These are phyloP conservation scores for Xylona heveae DNA, from an alignment of 495 filamentous ascomycete genomes.

Conservation along the genomic window DNA sequence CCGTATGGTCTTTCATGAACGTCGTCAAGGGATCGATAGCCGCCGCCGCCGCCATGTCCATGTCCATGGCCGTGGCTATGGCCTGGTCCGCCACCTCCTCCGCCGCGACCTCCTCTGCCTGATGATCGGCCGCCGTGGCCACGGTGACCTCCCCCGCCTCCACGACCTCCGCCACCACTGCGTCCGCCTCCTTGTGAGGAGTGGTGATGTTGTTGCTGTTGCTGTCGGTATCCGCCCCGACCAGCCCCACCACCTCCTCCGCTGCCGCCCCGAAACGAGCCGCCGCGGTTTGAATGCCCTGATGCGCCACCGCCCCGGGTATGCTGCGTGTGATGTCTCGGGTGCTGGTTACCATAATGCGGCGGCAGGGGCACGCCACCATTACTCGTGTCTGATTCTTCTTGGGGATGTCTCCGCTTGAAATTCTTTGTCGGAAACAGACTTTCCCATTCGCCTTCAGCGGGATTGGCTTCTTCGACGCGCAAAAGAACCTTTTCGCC, in stretches of 20 bases:
- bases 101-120: conserved; percentile 3
- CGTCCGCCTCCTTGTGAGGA: too few species aligned
- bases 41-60: conserved; percentile 1
- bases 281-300: conserved; percentile 1
- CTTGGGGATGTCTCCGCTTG: conserved; percentile 5
- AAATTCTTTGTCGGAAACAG: conserved; percentile 1
- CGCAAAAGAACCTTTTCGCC: conserved; percentile 70
- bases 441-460: conserved; percentile 16
- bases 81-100: not conserved
- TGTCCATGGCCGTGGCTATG: too few species aligned
- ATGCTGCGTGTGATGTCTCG: too few species aligned
- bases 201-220: too few species aligned
- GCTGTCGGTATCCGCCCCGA: too few species aligned
- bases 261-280: conserved; percentile 3
- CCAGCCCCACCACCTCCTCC: conserved; percentile 3
- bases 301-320: too few species aligned
- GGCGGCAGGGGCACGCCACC: not conserved
- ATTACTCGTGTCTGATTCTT: not conserved
- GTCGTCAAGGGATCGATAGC: conserved; percentile 6
- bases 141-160: conserved; percentile 2
- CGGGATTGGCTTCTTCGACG: conserved; percentile 44
- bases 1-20: conserved; percentile 1
- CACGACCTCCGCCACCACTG: conserved; percentile 2
- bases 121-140: not conserved
- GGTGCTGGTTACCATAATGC: not conserved